Evolutionary conservation across 257 asterid species (phyloP).

Genomic region (Euphrasia confusa): DNA sequence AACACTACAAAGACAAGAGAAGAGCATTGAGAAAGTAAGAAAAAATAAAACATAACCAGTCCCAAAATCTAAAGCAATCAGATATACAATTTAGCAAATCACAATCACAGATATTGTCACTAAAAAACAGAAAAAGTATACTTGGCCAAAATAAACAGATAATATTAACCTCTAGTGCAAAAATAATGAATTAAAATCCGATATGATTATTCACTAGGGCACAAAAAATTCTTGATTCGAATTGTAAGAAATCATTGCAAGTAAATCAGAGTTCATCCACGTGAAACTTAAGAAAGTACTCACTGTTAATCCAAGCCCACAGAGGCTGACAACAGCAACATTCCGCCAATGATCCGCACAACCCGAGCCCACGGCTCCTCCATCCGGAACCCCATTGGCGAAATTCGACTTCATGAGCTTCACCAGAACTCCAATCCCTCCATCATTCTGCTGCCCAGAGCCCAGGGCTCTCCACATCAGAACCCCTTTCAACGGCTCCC

Average conservation of each 20-base stretch:
- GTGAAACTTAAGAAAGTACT: slow-evolving; percentile 27
- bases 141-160: slow-evolving; percentile 17
- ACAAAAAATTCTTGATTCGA: background rate
- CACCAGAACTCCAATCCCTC: slow-evolving; percentile 73
- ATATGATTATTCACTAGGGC: slow-evolving; percentile 11
- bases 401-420: slow-evolving; percentile 82
- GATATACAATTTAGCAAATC: slow-evolving; percentile 14
- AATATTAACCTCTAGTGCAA: slow-evolving; percentile 8
- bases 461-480: slow-evolving; percentile 71
- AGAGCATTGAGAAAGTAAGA: slow-evolving; percentile 1
- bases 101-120: slow-evolving; percentile 14
- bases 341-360: slow-evolving; percentile 79
- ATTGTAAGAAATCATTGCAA: background rate
- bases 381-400: slow-evolving; percentile 45
- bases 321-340: slow-evolving; percentile 69
- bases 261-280: background rate
- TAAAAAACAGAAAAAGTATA: background rate
- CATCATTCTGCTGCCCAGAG: slow-evolving; percentile 90
- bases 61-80: slow-evolving; percentile 7
- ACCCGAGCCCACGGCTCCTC: slow-evolving; percentile 35
- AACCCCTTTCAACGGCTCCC: slow-evolving; percentile 75
- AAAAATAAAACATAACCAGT: slow-evolving; percentile 13
- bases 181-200: background rate
- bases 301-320: slow-evolving; percentile 77
- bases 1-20: background rate